Evolutionary conservation across 768 basidiomycete species (phyloP).

Genomic region (Kwoniella dendrophila): DNA sequence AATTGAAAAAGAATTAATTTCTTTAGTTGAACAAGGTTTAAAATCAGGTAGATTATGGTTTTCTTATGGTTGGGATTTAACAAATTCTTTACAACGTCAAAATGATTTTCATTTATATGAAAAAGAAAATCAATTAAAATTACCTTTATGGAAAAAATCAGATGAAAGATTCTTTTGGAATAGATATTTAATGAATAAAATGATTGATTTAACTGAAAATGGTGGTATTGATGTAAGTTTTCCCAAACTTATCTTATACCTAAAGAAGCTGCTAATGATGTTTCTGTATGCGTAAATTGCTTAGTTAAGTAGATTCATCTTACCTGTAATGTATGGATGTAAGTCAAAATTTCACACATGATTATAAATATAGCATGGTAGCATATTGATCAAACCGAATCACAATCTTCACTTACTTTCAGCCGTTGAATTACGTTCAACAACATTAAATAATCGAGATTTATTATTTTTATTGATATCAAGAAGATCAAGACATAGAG

Average conservation of each 20-base stretch:
- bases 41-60: slow-evolving; percentile 79
- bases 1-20: slow-evolving; percentile 83
- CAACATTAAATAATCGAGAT: slow-evolving; percentile 73
- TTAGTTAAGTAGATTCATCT: slow-evolving; percentile 84
- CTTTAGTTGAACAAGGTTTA: slow-evolving; percentile 82
- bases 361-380: neutral
- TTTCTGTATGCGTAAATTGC: too few relatives aligned
- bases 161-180: slow-evolving; percentile 99
- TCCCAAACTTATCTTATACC: too few relatives aligned
- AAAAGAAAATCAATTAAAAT: slow-evolving; percentile 37
- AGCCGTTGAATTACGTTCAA: slow-evolving; percentile 85
- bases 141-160: slow-evolving; percentile 62
- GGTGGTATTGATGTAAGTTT: slow-evolving; percentile 68
- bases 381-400: neutral
- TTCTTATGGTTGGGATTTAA: slow-evolving; percentile 87
- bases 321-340: slow-evolving; percentile 96
- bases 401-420: neutral
- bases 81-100: slow-evolving; percentile 81
- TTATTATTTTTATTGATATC: slow-evolving; percentile 86
- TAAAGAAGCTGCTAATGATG: too few relatives aligned
- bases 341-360: slow-evolving; percentile 55
- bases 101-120: slow-evolving; percentile 63
- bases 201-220: slow-evolving; percentile 64
- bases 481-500: slow-evolving; percentile 87
- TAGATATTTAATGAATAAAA: slow-evolving; percentile 67